Base-by-base conservation (phyloP, 2,329 filamentous ascomycete genomes). In the Botryosphaeria dothidea region DNA sequence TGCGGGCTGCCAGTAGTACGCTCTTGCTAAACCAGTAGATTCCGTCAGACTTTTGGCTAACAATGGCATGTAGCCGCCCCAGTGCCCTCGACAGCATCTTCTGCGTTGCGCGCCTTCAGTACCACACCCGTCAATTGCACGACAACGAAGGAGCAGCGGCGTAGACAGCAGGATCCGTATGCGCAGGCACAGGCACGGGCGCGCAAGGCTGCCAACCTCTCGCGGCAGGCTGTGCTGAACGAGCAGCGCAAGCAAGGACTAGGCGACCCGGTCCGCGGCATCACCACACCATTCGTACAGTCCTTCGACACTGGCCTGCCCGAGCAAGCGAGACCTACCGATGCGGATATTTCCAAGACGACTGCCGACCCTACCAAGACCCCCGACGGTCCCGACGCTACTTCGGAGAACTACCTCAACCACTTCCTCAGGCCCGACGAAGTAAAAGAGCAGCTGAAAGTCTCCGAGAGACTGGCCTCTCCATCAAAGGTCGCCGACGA, bases 231-330 rank as follows among this genome's bases (percentile, higher is more conserved):
- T 67, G 87, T 88, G 68, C 85, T 98, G 64, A 78, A 87, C 66
- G 81, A 86, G 68, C 82, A 88, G 74, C 88, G 92, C 66, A 83
- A 86, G 66, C 83, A 83, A 52, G 83, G 84, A 51, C 83, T 90
- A 69, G 94, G 94, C 58, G 87, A 96, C 77, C 91, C 93, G 0
- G 83, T 99, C 68, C 86, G 89, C 71, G 95, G 94, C 73, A 84
- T 89, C 66, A 79, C 85, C 41, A 97, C 95, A 17, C 86, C 93
- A 31, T 97, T 97, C 74, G 81, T 97, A 71, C 85, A 92, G 79
- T 93, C 92, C 3, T 88, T 97, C 71, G 90, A 92, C 73, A 86
- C 85, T 9, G 88, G 85, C 23, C 69, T 77, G 4, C 77, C 81
- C 0, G 51, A 65, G 13, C 52, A 41, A 11, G 15, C 43, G 17